Percentiles rank a stretch among this genome's conserved stretches.
phyloP scores from a whole-genome alignment of 1,139 yeast species.

The Suhomyces choctaworum region DNA sequence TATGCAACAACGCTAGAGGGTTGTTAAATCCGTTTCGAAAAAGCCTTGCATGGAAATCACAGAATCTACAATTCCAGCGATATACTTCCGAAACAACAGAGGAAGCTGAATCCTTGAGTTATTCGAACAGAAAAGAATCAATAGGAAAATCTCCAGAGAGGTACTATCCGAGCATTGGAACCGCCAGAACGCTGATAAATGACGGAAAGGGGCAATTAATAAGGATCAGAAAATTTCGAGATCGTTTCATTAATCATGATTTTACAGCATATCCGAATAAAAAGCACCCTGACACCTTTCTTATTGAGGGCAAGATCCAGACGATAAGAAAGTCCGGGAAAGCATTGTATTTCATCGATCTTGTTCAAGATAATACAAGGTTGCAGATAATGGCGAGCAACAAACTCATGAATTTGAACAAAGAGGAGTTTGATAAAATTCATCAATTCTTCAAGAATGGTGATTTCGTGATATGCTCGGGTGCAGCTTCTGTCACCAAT shows the following conservation, averaged over 20 bases:
- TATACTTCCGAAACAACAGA: not conserved
- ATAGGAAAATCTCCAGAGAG: constrained; percentile 9
- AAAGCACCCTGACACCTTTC: constrained; percentile 14
- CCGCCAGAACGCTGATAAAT: constrained; percentile 11
- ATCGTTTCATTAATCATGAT: constrained; percentile 19
- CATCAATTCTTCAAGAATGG: constrained; percentile 63
- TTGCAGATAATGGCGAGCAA: constrained; percentile 65
- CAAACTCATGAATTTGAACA: constrained; percentile 42
- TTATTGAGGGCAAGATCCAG: constrained; percentile 56
- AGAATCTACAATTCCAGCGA: not conserved
- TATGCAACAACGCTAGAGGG: too few species aligned
- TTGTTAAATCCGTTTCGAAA: too few species aligned
- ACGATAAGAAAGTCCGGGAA: constrained; percentile 64
- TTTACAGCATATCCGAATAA: constrained; percentile 20
- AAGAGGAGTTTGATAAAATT: constrained; percentile 44
- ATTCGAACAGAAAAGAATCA: constrained; percentile 11
- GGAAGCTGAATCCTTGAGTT: constrained; percentile 12
- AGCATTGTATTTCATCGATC: constrained; percentile 66
- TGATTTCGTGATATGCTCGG: constrained; percentile 65
- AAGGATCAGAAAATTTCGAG: constrained; percentile 23
- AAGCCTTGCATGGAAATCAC: too few species aligned
- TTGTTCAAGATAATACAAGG: constrained; percentile 55
- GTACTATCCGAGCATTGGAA: constrained; percentile 23
- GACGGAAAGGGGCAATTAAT: constrained; percentile 7
- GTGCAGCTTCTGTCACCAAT: constrained; percentile 72